Conservation (phyloP, 805 yeast genomes). For the Naumovozyma castellii region DNA sequence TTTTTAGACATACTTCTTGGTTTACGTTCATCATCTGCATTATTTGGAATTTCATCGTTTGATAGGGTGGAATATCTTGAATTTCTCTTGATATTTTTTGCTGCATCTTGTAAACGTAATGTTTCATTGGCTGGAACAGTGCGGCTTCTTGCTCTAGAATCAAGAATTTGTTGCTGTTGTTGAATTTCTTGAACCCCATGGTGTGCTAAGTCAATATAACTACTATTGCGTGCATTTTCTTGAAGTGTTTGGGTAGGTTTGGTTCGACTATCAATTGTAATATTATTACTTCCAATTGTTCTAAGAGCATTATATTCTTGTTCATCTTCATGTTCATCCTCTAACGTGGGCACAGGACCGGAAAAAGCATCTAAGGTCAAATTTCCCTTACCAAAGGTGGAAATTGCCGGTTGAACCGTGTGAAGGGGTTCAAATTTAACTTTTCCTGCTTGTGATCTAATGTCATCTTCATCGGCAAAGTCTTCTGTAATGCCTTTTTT, state of each 20-base stretch:
- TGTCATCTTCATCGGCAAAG: neutral
- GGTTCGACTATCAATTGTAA: neutral
- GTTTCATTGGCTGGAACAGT: slow-evolving; percentile 16
- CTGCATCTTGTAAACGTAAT: neutral
- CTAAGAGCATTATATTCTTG: neutral
- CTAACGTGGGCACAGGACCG: too few relatives aligned
- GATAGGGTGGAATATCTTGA: slow-evolving; percentile 11
- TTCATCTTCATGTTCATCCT: slow-evolving; percentile 1
- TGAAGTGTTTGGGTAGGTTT: neutral
- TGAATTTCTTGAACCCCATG: slow-evolving; percentile 4
- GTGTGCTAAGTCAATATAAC: slow-evolving; percentile 8
- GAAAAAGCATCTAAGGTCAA: slow-evolving; percentile 33
- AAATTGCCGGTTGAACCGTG: slow-evolving; percentile 34
- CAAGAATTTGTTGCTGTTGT: neutral
- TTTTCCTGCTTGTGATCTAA: slow-evolving; percentile 3
- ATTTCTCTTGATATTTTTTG: slow-evolving; percentile 7
- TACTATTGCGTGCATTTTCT: slow-evolving; percentile 8
- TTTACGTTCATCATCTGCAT: slow-evolving; percentile 12
- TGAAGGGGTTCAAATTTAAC: slow-evolving; percentile 30
- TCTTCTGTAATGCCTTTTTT: neutral
- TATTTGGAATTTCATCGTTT: slow-evolving; percentile 7
- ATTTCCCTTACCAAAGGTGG: slow-evolving; percentile 48
- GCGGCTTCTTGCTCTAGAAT: slow-evolving; percentile 16
- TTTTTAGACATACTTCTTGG: slow-evolving; percentile 22
- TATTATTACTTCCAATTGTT: neutral